Conservation (phyloP, 495 filamentous ascomycete species). For the Neohortaea acidophila region DNA sequence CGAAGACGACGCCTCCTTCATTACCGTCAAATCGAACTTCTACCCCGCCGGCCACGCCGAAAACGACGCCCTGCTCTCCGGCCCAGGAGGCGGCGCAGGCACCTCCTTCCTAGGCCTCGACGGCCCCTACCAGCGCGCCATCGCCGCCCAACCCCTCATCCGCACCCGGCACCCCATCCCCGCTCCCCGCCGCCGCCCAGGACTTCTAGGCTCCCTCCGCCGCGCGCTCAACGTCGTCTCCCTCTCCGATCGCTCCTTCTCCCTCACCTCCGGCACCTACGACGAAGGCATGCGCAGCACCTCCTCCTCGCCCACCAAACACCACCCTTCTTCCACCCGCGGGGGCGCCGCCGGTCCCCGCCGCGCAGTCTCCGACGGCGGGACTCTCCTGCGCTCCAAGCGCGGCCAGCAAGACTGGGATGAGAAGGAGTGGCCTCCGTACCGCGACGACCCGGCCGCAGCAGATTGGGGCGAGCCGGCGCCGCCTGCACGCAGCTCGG, state of each 20-base stretch:
- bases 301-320: constrained; percentile 8
- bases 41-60: constrained; percentile 45
- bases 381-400: constrained; percentile 43
- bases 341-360: constrained; percentile 26
- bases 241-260: constrained; percentile 8
- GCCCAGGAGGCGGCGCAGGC: too few species aligned
- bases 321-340: not conserved
- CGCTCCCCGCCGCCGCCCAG: constrained; percentile 22
- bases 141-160: constrained; percentile 7
- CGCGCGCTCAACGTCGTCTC: constrained; percentile 34
- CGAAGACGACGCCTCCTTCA: constrained; percentile 43
- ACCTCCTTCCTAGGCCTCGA: constrained; percentile 21
- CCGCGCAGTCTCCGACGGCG: constrained; percentile 43
- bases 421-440: constrained; percentile 16
- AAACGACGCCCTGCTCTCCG: constrained; percentile 44
- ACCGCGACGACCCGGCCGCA: constrained; percentile 16
- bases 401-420: constrained; percentile 30
- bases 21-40: constrained; percentile 50
- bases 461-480: constrained; percentile 16
- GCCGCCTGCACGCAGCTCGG: not conserved
- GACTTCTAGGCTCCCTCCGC: constrained; percentile 43
- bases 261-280: constrained; percentile 8
- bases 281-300: constrained; percentile 2
- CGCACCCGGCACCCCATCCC: not conserved
- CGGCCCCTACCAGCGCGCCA: constrained; percentile 13